Evolutionary conservation across 2,329 filamentous ascomycete genomes (phyloP).

Genomic region (Neoscytalidium dimidiatum): DNA sequence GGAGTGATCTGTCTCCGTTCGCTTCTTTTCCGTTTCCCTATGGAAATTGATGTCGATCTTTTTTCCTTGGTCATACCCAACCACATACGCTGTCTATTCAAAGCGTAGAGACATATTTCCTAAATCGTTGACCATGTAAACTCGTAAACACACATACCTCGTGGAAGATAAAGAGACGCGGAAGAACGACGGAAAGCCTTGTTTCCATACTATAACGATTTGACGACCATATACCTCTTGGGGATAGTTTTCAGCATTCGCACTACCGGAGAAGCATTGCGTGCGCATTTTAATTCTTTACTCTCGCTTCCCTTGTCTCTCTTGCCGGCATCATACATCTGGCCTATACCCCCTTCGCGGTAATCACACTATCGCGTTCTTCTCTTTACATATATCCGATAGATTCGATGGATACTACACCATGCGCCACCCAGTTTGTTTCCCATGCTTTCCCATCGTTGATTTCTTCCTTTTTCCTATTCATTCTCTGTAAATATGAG

Average conservation of each 20-base stretch:
- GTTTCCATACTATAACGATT: background rate
- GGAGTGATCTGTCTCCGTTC: constrained; percentile 13
- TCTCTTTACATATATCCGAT: background rate
- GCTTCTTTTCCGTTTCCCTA: background rate
- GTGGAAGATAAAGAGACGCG: background rate
- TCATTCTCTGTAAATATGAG: too few relatives aligned
- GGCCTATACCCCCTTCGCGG: background rate
- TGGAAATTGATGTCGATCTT: background rate
- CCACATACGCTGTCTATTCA: background rate
- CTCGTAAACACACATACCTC: background rate
- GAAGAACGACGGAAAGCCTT: background rate
- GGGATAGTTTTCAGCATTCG: background rate
- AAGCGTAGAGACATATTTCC: constrained; percentile 8
- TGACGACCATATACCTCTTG: constrained; percentile 14
- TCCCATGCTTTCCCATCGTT: background rate
- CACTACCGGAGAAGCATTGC: background rate
- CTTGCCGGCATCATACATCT: background rate
- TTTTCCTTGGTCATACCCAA: background rate
- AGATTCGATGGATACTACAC: background rate
- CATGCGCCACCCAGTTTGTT: too few relatives aligned
- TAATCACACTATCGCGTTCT: background rate
- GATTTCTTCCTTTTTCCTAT: background rate
- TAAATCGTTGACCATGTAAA: constrained; percentile 1
- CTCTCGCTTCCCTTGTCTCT: background rate
- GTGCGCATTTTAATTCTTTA: background rate